Base-by-base conservation (phyloP, 495 filamentous ascomycete genomes). In the Podospora pseudopauciseta region DNA sequence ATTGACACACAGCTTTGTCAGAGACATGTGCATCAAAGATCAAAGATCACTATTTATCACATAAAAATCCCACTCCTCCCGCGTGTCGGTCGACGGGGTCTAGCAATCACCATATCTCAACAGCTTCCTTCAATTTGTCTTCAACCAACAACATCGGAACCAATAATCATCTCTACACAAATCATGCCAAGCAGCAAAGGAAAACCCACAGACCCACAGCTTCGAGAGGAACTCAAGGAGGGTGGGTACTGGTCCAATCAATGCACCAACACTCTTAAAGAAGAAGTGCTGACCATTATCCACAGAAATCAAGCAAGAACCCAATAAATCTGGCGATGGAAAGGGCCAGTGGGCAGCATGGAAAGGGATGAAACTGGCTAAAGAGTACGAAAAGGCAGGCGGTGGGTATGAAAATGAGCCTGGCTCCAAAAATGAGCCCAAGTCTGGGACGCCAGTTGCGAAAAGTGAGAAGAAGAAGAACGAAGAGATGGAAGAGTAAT, bases 331-430 rank as follows among this genome's bases (percentile, higher is more conserved):
- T 20, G 84, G 85, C 1, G 75, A 78, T 57, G 85, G 84, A 34
- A 78, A 86, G 65, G 84, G 84, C 11, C 81, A 86, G 65, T 84
- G 82, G 85, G 78, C 82, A 19, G 85, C 84, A 11, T 87, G 85
- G 84, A 87, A 87, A 78, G 84, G 83, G 53, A 69, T 76, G 63
- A 87, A 86, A 73, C 76, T 86, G 20, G 79, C 80, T 18, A 83
- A 86, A 71, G 83, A 86, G 70, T 86, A 86, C 69, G 84, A 87
- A 70, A 80, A 80, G 68, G 74, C 77, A 27, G 84, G 84, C 13
- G 84, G 84, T 5, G 77, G 73, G 19, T 87, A 86, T 70, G 83
- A 84, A 65, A 82, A 87, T 65, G 78, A 82, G 55, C 67, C 82
- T 0, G 82, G 82, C 1, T 84, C 81, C 44, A 85, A 86, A 68